Evolutionary conservation across 306 rosid species (phyloP), one percentile per base, ranked within the genome.

Genomic region (Bauhinia variegata): DNA sequence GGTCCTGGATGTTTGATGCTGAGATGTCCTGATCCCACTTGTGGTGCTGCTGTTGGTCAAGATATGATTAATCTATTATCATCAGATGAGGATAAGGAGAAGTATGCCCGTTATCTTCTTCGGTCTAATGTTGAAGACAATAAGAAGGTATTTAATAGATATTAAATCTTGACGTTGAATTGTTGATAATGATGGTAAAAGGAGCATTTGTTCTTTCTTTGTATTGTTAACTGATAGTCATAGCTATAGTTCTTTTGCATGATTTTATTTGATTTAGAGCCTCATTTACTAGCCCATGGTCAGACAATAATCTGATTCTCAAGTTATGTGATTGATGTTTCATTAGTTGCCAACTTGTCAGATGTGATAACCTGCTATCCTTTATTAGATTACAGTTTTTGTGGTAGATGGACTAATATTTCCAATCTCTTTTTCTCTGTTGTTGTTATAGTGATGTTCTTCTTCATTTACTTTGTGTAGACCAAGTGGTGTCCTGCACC

Each of bases 401-500:
- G 23, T 73, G 47, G 53, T 53, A 54, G 39, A 47, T 43, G 53
- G 32, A 18, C 23, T 38, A 16, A 17, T 60, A 9, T 63, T 28
- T 59, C 59, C n/a, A 11, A 16, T 54, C 42, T 53, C 11, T 54
- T 65, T 39, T 68, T 47, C 19, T 37, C 30, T n/a, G 13, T 60
- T 10, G 8, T 8, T 46, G 36, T 5, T 32, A 54, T 60, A 18
- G 16, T 15, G 38, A 43, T 53, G 34, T 66, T 66, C 49, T 49
- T 37, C 32, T 44, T 5, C 34, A 38, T 54, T 31, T 80, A 62
- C 50, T 58, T 57, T 79, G 43, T 56, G 54, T 60, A 90, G 91
- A 90, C 88, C 71, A 90, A 85, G 80, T 90, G 95, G 96, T 90
- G 96, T 68, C 96, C 96, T 68, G 95, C 95, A 39, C 92, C 96